Percentiles rank a stretch among this genome's conserved stretches.
Conservation (phyloP, 2,329 filamentous ascomycete genomes). For the Fusarium sp. region DNA sequence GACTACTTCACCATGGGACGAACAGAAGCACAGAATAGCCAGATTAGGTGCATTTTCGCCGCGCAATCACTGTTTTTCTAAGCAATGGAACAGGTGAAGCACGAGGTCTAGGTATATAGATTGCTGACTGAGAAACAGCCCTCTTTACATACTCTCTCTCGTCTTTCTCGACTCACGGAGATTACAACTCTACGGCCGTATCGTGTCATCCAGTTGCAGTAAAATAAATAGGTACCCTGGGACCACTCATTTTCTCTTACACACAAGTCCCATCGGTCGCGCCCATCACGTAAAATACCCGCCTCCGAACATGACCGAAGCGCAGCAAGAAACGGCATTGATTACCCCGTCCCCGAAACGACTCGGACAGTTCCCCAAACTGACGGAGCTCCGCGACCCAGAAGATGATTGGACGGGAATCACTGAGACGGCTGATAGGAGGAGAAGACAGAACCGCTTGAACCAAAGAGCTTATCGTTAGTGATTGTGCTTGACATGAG, state of each 20-base stretch:
- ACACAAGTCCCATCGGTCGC: constrained; percentile 1
- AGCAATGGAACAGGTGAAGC: background rate
- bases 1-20: background rate
- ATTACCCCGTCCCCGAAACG: constrained; percentile 18
- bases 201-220: constrained; percentile 18
- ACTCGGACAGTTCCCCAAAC: constrained; percentile 26
- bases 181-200: background rate
- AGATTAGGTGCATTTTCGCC: too few species aligned
- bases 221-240: constrained; percentile 9
- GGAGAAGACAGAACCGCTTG: constrained; percentile 47
- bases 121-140: background rate
- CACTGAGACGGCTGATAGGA: constrained; percentile 42
- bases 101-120: background rate
- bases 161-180: background rate
- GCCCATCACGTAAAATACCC: constrained; percentile 29
- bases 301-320: constrained; percentile 22
- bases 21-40: background rate
- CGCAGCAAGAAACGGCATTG: constrained; percentile 11
- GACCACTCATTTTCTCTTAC: constrained; percentile 6
- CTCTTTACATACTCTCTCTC: background rate
- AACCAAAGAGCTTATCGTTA: constrained; percentile 47
- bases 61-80: background rate
- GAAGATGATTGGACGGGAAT: constrained; percentile 48
- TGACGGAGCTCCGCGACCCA: constrained; percentile 34
- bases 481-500: constrained; percentile 11